Evolutionary conservation across 2,329 filamentous ascomycete species (phyloP), one percentile per base, ranked within the genome.

Genomic region (Cordyceps tenuipes): DNA sequence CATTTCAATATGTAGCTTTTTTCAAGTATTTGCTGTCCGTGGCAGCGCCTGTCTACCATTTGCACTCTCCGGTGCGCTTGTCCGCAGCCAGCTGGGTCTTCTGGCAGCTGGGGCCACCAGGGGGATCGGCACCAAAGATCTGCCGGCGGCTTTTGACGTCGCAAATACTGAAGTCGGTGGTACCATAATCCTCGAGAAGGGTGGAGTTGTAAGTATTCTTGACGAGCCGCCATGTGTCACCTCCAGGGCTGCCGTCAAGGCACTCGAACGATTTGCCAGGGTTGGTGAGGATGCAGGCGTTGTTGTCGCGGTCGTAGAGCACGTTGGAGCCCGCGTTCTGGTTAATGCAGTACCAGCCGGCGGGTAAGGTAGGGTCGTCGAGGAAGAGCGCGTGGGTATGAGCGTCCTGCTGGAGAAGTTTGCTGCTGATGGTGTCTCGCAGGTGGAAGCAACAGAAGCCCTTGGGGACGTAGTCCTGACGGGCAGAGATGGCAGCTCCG

Each of bases 291-390:
- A 71, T 71, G 63, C 71, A 73, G n/a, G 71, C 69, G 56, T 70
- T 71, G 63, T 67, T 65, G 61, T 60, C 62, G 39, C 59, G 60
- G 43, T 73, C 70, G 17, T 63, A 64, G 10, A 73, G 66, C 4
- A 70, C 57, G 2, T 67, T 64, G n/a, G 64, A 65, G 0, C 62
- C 9, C 46, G 67, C 57, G 23, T 66, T 60, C 13, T 68, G 60
- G 31, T 72, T 56, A 23, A 72, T 66, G 62, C 71, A 73, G 61
- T 70, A 73, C 66, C 68, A 70, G 23, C 69, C 70, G 0, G 65
- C 57, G 1, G 66, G 61, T 6, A 66, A 61, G 49, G 52, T 63
- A 2, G 64, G 5, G 13, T 58, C 56, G 17, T 66, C 63, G 29
- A 73, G 61, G 52, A 69, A 68, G 23, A 72, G 59, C 47, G 64